phyloP scores from a whole-genome alignment of 2,329 filamentous ascomycete genomes.

The Ascosphaera aggregata region DNA sequence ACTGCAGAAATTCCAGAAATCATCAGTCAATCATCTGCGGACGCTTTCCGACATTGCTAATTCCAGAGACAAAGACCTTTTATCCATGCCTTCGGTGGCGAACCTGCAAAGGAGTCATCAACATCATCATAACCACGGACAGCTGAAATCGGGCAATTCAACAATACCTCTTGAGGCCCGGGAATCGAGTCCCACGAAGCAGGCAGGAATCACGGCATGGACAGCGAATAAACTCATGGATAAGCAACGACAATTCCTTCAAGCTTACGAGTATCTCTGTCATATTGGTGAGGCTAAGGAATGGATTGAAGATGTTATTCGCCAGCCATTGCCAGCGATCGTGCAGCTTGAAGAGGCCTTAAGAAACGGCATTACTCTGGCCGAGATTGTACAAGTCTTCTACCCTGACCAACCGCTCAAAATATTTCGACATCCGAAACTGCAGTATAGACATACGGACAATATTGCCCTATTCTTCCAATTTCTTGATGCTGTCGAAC shows the following conservation, averaged over 20 bases:
- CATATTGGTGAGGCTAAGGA: conserved; percentile 98
- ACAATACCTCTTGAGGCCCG: conserved; percentile 20
- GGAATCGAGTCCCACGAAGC: conserved; percentile 11
- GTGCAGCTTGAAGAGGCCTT: conserved; percentile 84
- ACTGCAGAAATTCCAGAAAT: conserved; percentile 60
- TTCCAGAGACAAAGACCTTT: conserved; percentile 58
- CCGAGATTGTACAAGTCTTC: conserved; percentile 78
- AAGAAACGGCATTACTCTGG: conserved; percentile 78
- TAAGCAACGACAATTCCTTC: conserved; percentile 84
- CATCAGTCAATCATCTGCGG: conserved; percentile 71
- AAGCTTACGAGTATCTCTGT: conserved; percentile 95
- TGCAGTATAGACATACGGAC: conserved; percentile 91
- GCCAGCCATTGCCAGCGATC: conserved; percentile 69
- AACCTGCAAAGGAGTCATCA: conserved; percentile 56
- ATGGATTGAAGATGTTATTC: conserved; percentile 88
- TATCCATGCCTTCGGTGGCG: conserved; percentile 67
- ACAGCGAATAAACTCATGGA: conserved; percentile 94
- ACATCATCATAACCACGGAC: conserved; percentile 53
- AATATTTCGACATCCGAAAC: conserved; percentile 64
- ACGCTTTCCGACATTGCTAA: conserved; percentile 68
- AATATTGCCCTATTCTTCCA: conserved; percentile 95
- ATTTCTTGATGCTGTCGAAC: conserved; percentile 71
- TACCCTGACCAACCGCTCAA: conserved; percentile 52
- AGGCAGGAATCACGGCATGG: conserved; percentile 41
- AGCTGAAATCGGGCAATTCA: conserved; percentile 27